These are phyloP conservation scores for Suhomyces emberorum DNA, from an alignment of 805 yeast genomes.

Conservation along the genomic window DNA sequence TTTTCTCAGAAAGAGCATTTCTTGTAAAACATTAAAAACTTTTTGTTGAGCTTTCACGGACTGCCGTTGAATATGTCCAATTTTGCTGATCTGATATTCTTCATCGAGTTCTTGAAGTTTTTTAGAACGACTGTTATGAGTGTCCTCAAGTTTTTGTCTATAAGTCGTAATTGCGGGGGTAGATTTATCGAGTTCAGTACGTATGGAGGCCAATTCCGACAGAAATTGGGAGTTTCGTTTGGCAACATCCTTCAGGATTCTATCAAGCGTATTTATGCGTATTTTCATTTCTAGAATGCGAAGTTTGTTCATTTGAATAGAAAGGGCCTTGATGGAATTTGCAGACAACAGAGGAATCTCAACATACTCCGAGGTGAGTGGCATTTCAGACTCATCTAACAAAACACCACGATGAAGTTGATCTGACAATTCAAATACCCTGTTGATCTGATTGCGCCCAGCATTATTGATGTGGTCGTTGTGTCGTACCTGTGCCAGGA, in stretches of 20 bases:
- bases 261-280: slow-evolving; percentile 10
- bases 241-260: slow-evolving; percentile 1
- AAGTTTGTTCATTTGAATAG: slow-evolving; percentile 31
- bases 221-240: background rate
- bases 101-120: background rate
- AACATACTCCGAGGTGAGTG: background rate
- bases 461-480: slow-evolving; percentile 22
- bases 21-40: slow-evolving; percentile 25
- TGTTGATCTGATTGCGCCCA: slow-evolving; percentile 23
- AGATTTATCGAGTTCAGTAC: background rate
- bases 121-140: background rate
- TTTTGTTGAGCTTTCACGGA: slow-evolving; percentile 19
- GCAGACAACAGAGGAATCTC: slow-evolving; percentile 14
- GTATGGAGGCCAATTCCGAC: background rate
- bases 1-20: slow-evolving; percentile 17
- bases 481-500: slow-evolving; percentile 8
- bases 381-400: background rate
- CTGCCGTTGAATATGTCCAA: slow-evolving; percentile 23
- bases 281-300: slow-evolving; percentile 17
- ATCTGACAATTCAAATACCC: slow-evolving; percentile 20
- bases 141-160: background rate
- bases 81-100: slow-evolving; percentile 8
- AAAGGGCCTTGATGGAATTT: slow-evolving; percentile 20
- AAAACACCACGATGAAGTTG: slow-evolving; percentile 9
- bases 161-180: background rate